Percentiles rank a stretch among this genome's conserved stretches.
Conservation (phyloP, 495 filamentous ascomycete genomes). For the Sphaerosporella brunnea region DNA sequence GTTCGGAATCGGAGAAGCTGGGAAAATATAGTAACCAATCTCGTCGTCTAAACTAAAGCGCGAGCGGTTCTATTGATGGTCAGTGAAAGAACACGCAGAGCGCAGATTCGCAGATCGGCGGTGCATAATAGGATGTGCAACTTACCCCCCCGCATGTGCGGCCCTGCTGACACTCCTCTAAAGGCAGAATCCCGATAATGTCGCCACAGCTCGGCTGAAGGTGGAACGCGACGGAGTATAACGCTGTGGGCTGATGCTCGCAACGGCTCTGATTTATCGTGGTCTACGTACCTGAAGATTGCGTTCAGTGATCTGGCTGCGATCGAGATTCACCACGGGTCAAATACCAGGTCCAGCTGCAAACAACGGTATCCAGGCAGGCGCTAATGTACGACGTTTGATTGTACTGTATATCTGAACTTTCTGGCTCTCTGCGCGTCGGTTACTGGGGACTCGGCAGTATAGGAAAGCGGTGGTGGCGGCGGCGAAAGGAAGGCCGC, state of each 20-base stretch:
- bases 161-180: conserved; percentile 14
- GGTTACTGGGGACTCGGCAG: too few species aligned
- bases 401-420: too few species aligned
- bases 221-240: neutral
- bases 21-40: conserved; percentile 18
- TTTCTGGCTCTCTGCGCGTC: too few species aligned
- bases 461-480: conserved; percentile 8
- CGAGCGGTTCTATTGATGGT: conserved; percentile 20
- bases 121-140: conserved; percentile 6
- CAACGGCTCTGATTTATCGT: neutral
- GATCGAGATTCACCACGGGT: neutral
- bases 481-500: conserved; percentile 10
- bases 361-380: conserved; percentile 17
- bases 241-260: neutral
- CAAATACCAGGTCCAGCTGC: neutral
- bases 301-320: neutral
- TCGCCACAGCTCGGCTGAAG: conserved; percentile 1
- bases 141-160: conserved; percentile 26
- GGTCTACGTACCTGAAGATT: too few species aligned
- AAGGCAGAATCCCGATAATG: conserved; percentile 4
- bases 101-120: conserved; percentile 12
- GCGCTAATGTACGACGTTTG: conserved; percentile 14
- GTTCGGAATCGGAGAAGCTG: conserved; percentile 15
- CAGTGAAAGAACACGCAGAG: conserved; percentile 22
- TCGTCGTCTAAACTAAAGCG: conserved; percentile 24